These are phyloP conservation scores for Phanerochaete carnosa DNA, from an alignment of 768 basidiomycete species.

Conservation along the genomic window DNA sequence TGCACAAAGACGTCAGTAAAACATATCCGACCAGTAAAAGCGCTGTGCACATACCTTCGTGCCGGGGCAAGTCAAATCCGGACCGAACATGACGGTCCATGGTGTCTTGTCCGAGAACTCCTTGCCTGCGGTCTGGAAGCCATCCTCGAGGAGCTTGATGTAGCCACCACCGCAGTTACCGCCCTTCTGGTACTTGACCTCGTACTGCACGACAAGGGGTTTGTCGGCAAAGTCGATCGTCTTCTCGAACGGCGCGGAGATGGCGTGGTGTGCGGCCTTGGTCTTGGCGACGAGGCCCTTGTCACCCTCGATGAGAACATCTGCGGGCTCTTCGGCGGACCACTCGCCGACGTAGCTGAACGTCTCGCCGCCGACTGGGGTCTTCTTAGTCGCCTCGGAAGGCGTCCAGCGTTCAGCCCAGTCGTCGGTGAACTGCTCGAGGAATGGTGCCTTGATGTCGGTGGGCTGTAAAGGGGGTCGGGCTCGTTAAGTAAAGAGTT, in stretches of 20 bases:
- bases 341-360: conserved; percentile 98
- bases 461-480: conserved; percentile 51
- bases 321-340: conserved; percentile 87
- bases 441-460: conserved; percentile 78
- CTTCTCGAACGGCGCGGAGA: conserved; percentile 83
- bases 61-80: conserved; percentile 90
- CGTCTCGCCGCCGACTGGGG: conserved; percentile 90
- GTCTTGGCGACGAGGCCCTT: conserved; percentile 92
- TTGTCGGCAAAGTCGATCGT: conserved; percentile 79
- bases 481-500: conserved; percentile 4
- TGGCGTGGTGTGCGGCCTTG: conserved; percentile 98
- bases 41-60: conserved; percentile 68
- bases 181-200: conserved; percentile 99
- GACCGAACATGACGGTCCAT: conserved; percentile 97
- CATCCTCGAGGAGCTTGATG: conserved; percentile 91
- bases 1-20: conserved; percentile 26
- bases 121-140: conserved; percentile 90
- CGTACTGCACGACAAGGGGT: conserved; percentile 95
- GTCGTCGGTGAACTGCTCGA: conserved; percentile 95
- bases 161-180: conserved; percentile 99
- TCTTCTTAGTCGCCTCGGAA: conserved; percentile 97
- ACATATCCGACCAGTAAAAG: background rate
- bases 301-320: conserved; percentile 78
- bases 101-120: conserved; percentile 93
- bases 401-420: conserved; percentile 94